Conservation (phyloP, 2,329 filamentous ascomycete species). For the Aureobasidium sp. region DNA sequence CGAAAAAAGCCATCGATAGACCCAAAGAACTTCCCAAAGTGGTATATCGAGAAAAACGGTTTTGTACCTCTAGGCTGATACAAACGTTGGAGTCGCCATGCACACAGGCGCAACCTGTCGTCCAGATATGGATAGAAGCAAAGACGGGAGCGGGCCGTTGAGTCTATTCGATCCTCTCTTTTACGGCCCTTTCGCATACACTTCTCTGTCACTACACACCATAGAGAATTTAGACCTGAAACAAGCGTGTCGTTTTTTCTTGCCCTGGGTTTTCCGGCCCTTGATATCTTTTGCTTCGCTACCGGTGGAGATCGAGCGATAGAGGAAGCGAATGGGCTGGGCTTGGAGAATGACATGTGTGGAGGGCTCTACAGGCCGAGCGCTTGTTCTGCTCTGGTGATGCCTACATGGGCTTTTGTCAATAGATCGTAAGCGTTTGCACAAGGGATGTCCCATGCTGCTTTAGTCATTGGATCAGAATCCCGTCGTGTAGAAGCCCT, state of each 20-base stretch:
- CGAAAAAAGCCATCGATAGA: neutral
- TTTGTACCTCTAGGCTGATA: neutral
- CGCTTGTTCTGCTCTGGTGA: neutral
- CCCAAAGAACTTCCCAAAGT: neutral
- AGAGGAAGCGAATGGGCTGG: neutral
- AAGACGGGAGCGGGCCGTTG: constrained; percentile 9
- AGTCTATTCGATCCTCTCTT: neutral
- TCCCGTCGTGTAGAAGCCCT: too few relatives aligned
- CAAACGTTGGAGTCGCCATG: neutral
- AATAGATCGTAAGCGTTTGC: neutral
- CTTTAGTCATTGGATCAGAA: neutral
- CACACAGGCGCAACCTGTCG: neutral
- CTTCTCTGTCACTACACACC: too few relatives aligned
- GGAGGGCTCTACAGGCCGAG: neutral
- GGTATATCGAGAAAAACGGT: neutral
- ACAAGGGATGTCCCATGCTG: neutral
- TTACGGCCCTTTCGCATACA: too few relatives aligned
- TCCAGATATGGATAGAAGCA: neutral
- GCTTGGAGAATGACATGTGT: neutral
- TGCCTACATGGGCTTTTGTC: neutral
- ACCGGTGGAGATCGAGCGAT: neutral
- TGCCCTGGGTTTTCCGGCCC: neutral
- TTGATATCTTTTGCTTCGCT: neutral
- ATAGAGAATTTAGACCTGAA: neutral
- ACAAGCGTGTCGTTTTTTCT: neutral